Percentiles rank a stretch among this genome's conserved stretches.
These are phyloP conservation scores for Conoideocrella luteorostrata DNA, from an alignment of 2,329 filamentous ascomycete genomes.

Conservation along the genomic window DNA sequence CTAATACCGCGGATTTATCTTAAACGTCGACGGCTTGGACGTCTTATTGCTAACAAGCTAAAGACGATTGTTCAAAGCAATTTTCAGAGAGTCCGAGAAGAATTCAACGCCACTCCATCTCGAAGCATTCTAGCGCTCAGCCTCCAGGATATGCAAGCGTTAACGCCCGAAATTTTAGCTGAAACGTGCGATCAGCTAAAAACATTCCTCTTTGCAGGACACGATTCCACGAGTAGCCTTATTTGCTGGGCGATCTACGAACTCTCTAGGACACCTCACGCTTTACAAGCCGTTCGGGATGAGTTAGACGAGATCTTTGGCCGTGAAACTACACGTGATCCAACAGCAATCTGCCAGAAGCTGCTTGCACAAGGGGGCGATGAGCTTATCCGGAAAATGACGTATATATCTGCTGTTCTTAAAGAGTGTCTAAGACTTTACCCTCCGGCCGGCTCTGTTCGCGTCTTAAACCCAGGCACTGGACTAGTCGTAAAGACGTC, in stretches of 20 bases:
- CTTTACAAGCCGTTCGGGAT: slow-evolving; percentile 19
- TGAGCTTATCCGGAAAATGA: slow-evolving; percentile 25
- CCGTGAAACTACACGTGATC: slow-evolving; percentile 16
- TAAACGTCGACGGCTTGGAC: slow-evolving; percentile 14
- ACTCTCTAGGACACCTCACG: slow-evolving; percentile 24
- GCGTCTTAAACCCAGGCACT: slow-evolving; percentile 18
- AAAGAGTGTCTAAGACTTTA: slow-evolving; percentile 31
- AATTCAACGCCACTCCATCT: background rate
- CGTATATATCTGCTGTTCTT: slow-evolving; percentile 29
- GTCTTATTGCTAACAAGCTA: slow-evolving; percentile 14
- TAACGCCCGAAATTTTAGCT: slow-evolving; percentile 22
- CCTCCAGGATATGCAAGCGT: slow-evolving; percentile 19
- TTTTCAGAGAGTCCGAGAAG: background rate
- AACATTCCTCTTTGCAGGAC: slow-evolving; percentile 34
- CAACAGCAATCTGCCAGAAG: slow-evolving; percentile 17
- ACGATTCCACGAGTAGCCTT: slow-evolving; percentile 33
- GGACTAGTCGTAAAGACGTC: slow-evolving; percentile 1
- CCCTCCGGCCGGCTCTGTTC: slow-evolving; percentile 24
- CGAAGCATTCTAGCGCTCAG: slow-evolving; percentile 25
- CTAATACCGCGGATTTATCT: slow-evolving; percentile 12
- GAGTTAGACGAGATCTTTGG: slow-evolving; percentile 33
- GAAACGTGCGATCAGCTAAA: slow-evolving; percentile 30
- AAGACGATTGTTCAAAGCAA: background rate
- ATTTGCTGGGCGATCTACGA: slow-evolving; percentile 32
- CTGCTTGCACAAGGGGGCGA: slow-evolving; percentile 20